Evolutionary conservation across 352 stramenopile genomes (phyloP).

Genomic region (Pythium monospermum): DNA sequence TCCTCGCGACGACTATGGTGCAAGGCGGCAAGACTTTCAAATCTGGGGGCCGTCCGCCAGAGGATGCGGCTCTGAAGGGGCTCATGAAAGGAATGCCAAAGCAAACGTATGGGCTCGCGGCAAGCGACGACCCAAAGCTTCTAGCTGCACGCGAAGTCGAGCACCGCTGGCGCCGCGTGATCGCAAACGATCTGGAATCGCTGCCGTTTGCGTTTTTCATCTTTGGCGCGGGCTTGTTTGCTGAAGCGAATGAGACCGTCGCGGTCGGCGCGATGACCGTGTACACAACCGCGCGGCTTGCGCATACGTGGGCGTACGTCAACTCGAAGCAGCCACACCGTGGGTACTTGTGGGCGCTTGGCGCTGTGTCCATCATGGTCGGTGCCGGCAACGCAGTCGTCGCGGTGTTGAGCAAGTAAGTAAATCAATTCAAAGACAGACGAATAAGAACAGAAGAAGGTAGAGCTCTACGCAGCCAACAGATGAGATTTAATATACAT

Average conservation of each 20-base stretch:
- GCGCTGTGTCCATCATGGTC: conserved; percentile 20
- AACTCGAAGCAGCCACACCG: conserved; percentile 24
- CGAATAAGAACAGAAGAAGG: no score
- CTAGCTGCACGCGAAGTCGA: conserved; percentile 28
- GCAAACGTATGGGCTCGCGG: conserved; percentile 36
- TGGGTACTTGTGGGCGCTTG: conserved; percentile 16
- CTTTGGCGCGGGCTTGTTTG: conserved; percentile 17
- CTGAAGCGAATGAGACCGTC: conserved; percentile 20
- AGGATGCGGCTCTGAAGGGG: conserved; percentile 42
- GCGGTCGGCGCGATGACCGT: conserved; percentile 15
- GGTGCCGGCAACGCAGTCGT: conserved; percentile 19
- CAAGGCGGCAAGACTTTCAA: conserved; percentile 50
- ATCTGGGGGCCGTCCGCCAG: conserved; percentile 38
- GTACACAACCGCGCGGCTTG: conserved; percentile 31
- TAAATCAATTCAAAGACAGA: not conserved
- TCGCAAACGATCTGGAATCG: conserved; percentile 35
- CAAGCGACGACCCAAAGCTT: conserved; percentile 25
- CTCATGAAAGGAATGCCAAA: conserved; percentile 19
- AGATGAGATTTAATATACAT: no score
- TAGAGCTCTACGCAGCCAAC: no score
- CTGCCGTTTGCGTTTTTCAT: conserved; percentile 30
- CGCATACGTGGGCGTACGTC: conserved; percentile 34
- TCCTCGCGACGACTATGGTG: conserved; percentile 41
- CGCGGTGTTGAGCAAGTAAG: conserved; percentile 5
- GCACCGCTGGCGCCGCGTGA: conserved; percentile 32